Conservation (phyloP, 441 rosid species). For the Gossypium schwendimanii region DNA sequence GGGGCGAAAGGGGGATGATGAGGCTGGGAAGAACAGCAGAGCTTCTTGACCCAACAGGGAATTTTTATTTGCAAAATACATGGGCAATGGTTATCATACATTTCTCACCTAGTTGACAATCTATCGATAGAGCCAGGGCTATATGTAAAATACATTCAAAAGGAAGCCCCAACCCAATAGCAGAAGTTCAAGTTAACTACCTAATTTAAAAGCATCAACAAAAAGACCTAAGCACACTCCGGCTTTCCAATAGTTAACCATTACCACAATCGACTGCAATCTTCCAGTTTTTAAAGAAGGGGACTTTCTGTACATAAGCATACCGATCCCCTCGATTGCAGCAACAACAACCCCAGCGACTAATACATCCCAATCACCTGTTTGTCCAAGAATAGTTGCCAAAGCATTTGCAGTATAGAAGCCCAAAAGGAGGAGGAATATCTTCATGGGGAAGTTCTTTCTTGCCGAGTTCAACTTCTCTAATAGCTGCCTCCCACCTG, state of each 20-base stretch:
- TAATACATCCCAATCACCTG: conserved; percentile 95
- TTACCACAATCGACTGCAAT: conserved; percentile 60
- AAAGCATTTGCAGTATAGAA: conserved; percentile 95
- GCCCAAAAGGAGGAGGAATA: conserved; percentile 76
- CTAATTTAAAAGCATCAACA: conserved; percentile 92
- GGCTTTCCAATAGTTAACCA: conserved; percentile 94
- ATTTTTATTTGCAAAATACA: not conserved
- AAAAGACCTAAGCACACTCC: conserved; percentile 93
- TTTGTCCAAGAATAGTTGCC: conserved; percentile 94
- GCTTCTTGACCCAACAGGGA: not conserved
- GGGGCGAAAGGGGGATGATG: not conserved
- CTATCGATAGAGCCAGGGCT: not conserved
- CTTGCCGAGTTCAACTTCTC: conserved; percentile 77
- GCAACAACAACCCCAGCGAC: conserved; percentile 92
- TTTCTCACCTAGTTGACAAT: not conserved
- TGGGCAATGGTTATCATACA: not conserved
- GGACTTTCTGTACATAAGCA: conserved; percentile 74
- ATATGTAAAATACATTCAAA: not conserved
- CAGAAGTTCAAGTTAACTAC: conserved; percentile 40
- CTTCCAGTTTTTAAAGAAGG: conserved; percentile 41
- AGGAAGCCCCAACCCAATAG: not conserved
- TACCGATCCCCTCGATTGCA: conserved; percentile 85
- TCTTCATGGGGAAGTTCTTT: conserved; percentile 81
- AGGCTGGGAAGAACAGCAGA: not conserved
- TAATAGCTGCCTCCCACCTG: conserved; percentile 67